A percentile compares a stretch with the other conserved stretches of the same genome.
phyloP scores from a whole-genome alignment of 2,329 filamentous ascomycete species.

The Zopfia rhizophila region DNA sequence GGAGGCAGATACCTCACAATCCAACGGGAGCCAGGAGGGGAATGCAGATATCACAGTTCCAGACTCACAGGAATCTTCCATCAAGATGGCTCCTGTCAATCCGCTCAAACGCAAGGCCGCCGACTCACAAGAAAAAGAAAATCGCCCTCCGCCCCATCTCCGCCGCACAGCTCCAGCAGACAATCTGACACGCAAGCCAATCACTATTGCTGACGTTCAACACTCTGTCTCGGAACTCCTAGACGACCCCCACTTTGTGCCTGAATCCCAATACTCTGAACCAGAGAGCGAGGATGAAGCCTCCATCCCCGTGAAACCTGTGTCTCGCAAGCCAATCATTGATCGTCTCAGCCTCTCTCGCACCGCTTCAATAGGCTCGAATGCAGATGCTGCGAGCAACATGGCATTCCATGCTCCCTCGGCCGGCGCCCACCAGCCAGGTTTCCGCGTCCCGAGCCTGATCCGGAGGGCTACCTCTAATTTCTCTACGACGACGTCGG shows the following conservation, averaged over 20 bases:
- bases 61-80: constrained; percentile 51
- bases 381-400: constrained; percentile 44
- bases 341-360: constrained; percentile 80
- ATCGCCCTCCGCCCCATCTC: constrained; percentile 65
- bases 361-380: constrained; percentile 27
- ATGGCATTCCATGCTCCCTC: constrained; percentile 67
- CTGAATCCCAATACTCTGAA: constrained; percentile 59
- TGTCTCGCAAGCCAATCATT: constrained; percentile 63
- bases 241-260: constrained; percentile 69
- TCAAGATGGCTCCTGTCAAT: constrained; percentile 30
- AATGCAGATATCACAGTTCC: constrained; percentile 38
- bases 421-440: constrained; percentile 43
- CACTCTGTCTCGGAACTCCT: constrained; percentile 85
- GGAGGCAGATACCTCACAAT: constrained; percentile 43
- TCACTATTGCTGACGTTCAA: constrained; percentile 81
- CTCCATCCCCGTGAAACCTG: constrained; percentile 42
- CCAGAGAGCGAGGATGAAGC: constrained; percentile 58
- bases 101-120: constrained; percentile 53
- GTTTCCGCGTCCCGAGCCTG: constrained; percentile 75
- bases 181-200: constrained; percentile 69
- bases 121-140: constrained; percentile 54
- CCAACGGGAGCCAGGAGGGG: constrained; percentile 22
- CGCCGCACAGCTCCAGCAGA: constrained; percentile 68
- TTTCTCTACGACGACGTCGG: constrained; percentile 43
- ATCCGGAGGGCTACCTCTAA: constrained; percentile 77